These are phyloP conservation scores for Naematelia aurantialba DNA, from an alignment of 768 basidiomycete species.

Conservation along the genomic window DNA sequence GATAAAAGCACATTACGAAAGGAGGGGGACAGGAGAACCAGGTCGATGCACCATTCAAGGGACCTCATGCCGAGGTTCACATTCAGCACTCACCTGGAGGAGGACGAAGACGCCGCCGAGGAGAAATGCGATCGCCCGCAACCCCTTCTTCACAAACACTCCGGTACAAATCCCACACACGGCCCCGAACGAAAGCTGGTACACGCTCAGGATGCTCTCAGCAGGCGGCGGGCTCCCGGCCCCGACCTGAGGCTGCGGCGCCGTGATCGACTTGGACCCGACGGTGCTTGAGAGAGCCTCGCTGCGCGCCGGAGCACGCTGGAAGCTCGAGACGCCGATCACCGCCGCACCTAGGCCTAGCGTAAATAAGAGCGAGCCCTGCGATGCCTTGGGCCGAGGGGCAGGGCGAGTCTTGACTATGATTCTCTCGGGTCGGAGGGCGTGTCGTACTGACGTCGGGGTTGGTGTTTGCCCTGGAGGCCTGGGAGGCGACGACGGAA, in stretches of 20 bases:
- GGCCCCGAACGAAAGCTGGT: constrained; percentile 83
- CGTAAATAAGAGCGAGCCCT: background rate
- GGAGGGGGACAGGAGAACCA: too few species aligned
- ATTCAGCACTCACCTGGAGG: constrained; percentile 70
- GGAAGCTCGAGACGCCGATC: background rate
- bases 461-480: background rate
- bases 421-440: background rate
- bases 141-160: constrained; percentile 93
- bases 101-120: constrained; percentile 88
- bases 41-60: too few species aligned
- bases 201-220: constrained; percentile 68
- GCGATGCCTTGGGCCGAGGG: background rate
- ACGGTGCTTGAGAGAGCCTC: background rate
- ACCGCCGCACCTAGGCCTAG: background rate
- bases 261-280: too few species aligned
- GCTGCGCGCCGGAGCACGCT: background rate
- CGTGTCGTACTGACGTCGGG: background rate
- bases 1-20: background rate
- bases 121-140: constrained; percentile 72
- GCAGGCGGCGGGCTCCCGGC: constrained; percentile 19
- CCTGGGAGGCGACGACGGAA: background rate
- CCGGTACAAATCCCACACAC: constrained; percentile 84
- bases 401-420: background rate
- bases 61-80: too few species aligned
- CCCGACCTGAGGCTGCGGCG: background rate